These are phyloP conservation scores for Sordariomycetes sp. DNA, from an alignment of 2,329 filamentous ascomycete genomes.

Conservation along the genomic window DNA sequence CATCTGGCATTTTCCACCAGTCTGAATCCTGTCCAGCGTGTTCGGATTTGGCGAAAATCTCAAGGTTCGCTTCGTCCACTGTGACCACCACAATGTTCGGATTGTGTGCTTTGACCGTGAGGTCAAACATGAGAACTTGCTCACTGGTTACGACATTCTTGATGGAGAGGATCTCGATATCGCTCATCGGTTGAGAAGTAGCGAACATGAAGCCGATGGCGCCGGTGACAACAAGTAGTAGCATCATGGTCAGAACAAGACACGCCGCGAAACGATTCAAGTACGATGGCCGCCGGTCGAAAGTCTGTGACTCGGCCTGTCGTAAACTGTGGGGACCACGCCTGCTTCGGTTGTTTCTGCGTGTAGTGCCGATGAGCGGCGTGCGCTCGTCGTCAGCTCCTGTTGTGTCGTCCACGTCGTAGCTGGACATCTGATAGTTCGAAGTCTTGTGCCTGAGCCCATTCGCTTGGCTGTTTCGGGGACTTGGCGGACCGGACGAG, in stretches of 20 bases:
- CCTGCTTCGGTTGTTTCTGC: conserved; percentile 36
- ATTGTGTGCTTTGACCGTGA: conserved; percentile 81
- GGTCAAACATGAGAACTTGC: conserved; percentile 89
- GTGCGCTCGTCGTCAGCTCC: conserved; percentile 82
- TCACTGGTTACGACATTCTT: conserved; percentile 88
- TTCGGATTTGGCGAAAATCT: conserved; percentile 90
- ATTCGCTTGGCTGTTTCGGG: conserved; percentile 10
- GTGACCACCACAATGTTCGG: conserved; percentile 87
- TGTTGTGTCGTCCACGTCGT: conserved; percentile 72
- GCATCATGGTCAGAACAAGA: conserved; percentile 70
- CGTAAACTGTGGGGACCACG: conserved; percentile 47
- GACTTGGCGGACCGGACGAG: conserved; percentile 59
- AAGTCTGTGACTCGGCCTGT: conserved; percentile 66
- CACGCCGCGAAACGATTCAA: conserved; percentile 75
- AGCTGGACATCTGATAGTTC: conserved; percentile 53
- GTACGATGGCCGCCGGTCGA: conserved; percentile 53
- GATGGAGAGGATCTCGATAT: conserved; percentile 71
- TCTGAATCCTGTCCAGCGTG: conserved; percentile 62
- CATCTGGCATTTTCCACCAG: conserved; percentile 39
- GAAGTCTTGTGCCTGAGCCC: conserved; percentile 33
- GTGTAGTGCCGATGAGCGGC: conserved; percentile 52
- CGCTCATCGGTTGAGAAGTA: conserved; percentile 76
- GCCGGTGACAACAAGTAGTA: conserved; percentile 74
- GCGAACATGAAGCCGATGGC: conserved; percentile 84
- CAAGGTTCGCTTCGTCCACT: conserved; percentile 78